A percentile compares a stretch with the other conserved stretches of the same genome.
phyloP scores from a whole-genome alignment of 2,329 filamentous ascomycete genomes.

The Exophiala sp. region DNA sequence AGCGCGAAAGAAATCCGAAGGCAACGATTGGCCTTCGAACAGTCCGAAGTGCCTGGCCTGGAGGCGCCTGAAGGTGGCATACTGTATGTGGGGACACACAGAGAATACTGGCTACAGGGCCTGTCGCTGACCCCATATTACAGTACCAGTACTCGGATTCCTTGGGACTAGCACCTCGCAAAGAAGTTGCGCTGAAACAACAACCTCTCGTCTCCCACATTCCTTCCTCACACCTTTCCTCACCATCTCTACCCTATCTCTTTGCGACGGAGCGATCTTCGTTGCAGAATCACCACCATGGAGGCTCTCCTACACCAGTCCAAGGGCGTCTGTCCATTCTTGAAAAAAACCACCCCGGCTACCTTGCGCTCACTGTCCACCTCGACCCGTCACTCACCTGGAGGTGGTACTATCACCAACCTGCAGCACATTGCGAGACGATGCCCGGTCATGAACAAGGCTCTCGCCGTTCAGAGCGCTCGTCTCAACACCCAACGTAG shows the following conservation, averaged over 20 bases:
- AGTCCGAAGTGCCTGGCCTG: no score
- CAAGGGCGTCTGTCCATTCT: slow-evolving; percentile 93
- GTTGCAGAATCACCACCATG: slow-evolving; percentile 53
- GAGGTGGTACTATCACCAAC: slow-evolving; percentile 94
- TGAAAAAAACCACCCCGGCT: slow-evolving; percentile 89
- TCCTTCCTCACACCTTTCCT: background rate
- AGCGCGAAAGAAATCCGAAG: no score
- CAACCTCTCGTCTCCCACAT: background rate
- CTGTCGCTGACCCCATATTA: no score
- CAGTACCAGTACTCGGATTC: no score
- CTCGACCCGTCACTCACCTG: slow-evolving; percentile 63
- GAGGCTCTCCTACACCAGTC: slow-evolving; percentile 93
- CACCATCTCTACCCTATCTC: background rate
- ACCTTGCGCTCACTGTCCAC: slow-evolving; percentile 83
- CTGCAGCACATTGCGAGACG: slow-evolving; percentile 89
- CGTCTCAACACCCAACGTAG: slow-evolving; percentile 32
- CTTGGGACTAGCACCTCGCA: no score
- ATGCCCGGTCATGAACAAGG: slow-evolving; percentile 98
- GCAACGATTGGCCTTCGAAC: no score
- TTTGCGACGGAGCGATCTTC: background rate
- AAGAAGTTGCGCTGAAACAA: no score
- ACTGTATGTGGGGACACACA: no score
- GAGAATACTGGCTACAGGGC: no score
- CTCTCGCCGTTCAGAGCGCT: slow-evolving; percentile 74
- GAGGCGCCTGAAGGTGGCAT: no score